Evolutionary conservation across 2,329 filamentous ascomycete genomes (phyloP), one percentile per base, ranked within the genome.

Genomic region (Apiospora rasikravindrae): DNA sequence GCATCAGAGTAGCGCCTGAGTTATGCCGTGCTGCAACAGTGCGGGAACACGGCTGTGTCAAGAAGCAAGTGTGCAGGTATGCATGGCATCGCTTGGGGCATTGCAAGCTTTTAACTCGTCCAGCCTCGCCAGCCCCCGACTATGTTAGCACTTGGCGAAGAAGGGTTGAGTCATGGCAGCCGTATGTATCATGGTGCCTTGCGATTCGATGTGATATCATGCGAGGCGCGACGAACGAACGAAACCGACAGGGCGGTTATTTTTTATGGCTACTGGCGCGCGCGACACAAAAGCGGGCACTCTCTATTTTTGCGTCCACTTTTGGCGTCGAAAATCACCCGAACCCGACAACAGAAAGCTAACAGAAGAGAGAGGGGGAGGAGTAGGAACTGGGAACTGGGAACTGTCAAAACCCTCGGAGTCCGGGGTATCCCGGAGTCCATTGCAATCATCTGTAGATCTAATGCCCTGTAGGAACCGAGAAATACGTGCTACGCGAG

Each of bases 381-480:
- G 33, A 37, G 33, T 6, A 49, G 22, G 19, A 49, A 22, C 6
- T 47, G 22, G 10, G 45, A 10, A n/a, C 3, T n/a, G n/a, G n/a
- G 45, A 49, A 49, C 45, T 49, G 45, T 49, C 45, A 49, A n/a
- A n/a, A 49, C 7, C 7, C 45, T 64, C 57, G 33, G 33, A 37
- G 57, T 13, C 57, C 10, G 57, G 57, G 57, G 57, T 64, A 64
- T 64, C 57, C 57, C 57, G 8, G 57, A 64, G 57, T n/a, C 57
- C 13, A n/a, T 40, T 33, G 19, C 29, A 37, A 37, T 61, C 22
- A 40, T 64, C 22, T 19, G 57, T 24, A 64, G 57, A 64, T 64
- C 57, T 40, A 40, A 64, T 37, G 8, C 45, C 29, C 33, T 64
- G 57, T 33, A 40, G 57, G 57, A 64, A 40, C 57, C 29, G 29